Conservation (phyloP, 768 basidiomycete genomes). For the Agaricus subrufescens region DNA sequence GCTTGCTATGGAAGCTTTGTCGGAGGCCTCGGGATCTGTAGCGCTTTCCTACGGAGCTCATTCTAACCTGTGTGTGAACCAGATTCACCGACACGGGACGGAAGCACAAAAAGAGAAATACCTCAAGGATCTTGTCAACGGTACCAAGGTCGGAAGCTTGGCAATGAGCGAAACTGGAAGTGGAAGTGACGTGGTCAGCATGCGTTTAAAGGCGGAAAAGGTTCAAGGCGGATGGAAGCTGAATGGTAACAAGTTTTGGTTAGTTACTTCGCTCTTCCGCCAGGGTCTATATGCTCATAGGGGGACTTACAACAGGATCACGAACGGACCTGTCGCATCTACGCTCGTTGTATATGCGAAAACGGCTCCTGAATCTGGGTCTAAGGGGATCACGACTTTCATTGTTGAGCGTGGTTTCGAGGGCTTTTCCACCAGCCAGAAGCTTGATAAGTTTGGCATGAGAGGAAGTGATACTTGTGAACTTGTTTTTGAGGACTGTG, state of each 20-base stretch:
- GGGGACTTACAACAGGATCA: conserved; percentile 59
- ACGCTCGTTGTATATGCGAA: conserved; percentile 93
- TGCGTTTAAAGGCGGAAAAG: conserved; percentile 81
- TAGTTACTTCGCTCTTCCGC: conserved; percentile 15
- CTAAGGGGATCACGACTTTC: conserved; percentile 91
- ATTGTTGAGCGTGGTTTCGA: conserved; percentile 78
- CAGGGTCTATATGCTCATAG: conserved; percentile 3
- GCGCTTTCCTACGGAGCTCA: conserved; percentile 91
- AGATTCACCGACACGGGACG: conserved; percentile 83
- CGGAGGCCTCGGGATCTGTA: conserved; percentile 85
- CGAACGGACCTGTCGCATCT: conserved; percentile 88
- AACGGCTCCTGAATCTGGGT: conserved; percentile 68
- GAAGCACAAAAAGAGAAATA: conserved; percentile 81
- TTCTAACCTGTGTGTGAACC: conserved; percentile 85
- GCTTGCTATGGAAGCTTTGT: conserved; percentile 93
- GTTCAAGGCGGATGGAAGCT: conserved; percentile 70
- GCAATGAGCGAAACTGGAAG: conserved; percentile 94
- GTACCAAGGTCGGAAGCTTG: conserved; percentile 81
- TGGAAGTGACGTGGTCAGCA: conserved; percentile 95
- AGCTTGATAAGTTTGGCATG: conserved; percentile 97
- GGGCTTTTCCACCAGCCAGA: conserved; percentile 87
- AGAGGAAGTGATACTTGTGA: conserved; percentile 94
- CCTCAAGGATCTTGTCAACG: conserved; percentile 73
- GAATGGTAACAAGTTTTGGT: conserved; percentile 96
- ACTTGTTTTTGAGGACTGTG: conserved; percentile 85